Conservation (phyloP, 768 basidiomycete species). For the Leucocoprinus birnbaumii region DNA sequence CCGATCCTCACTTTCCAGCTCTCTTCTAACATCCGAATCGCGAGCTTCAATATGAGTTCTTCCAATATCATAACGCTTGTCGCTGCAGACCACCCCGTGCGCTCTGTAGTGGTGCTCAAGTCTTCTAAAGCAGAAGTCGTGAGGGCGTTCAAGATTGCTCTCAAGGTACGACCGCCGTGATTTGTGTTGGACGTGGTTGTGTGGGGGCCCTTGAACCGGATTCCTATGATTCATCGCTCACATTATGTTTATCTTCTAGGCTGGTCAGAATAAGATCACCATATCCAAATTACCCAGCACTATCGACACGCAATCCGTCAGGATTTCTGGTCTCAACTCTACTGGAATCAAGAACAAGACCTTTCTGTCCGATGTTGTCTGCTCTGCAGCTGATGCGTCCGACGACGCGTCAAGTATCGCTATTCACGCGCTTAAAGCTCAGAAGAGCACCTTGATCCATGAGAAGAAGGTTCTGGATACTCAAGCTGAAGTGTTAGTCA, state of each 20-base stretch:
- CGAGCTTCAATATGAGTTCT: conserved; percentile 14
- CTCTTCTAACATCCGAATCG: no score
- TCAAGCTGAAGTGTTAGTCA: conserved; percentile 38
- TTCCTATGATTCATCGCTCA: not conserved
- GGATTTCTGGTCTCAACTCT: conserved; percentile 48
- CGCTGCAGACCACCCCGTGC: conserved; percentile 43
- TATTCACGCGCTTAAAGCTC: conserved; percentile 33
- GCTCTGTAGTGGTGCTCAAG: conserved; percentile 56
- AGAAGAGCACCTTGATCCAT: conserved; percentile 31
- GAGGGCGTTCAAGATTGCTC: conserved; percentile 42
- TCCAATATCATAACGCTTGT: conserved; percentile 16
- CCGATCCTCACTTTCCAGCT: no score
- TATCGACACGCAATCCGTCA: conserved; percentile 49
- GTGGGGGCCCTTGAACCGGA: not conserved
- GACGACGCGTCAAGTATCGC: conserved; percentile 25
- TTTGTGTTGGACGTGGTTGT: no score
- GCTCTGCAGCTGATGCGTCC: conserved; percentile 28
- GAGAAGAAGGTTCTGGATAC: conserved; percentile 37
- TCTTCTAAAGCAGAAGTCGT: conserved; percentile 55
- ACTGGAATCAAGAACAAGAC: conserved; percentile 17
- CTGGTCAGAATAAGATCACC: conserved; percentile 49
- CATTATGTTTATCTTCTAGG: conserved; percentile 26
- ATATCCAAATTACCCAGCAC: conserved; percentile 46
- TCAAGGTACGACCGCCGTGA: conserved; percentile 37
- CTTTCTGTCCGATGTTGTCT: conserved; percentile 55